Base-by-base conservation (phyloP, 352 stramenopile genomes). In the Globisporangium echinulatum region DNA sequence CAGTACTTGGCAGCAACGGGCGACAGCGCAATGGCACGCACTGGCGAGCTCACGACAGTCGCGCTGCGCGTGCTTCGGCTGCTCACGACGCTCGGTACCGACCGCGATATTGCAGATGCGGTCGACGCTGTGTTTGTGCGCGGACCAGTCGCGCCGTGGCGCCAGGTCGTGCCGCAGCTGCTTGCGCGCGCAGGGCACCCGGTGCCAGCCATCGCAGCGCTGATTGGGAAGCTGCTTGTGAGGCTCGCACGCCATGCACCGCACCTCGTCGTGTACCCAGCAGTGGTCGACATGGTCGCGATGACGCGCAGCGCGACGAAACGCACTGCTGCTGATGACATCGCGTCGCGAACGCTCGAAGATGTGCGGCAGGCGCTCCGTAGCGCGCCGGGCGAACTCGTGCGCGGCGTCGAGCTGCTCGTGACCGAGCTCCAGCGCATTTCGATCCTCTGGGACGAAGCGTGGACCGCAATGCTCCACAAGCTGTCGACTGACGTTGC, bases 371-470 rank as follows among this genome's bases (percentile, higher is more conserved):
- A 64, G 4, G 76, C 81, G 52, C 56, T 92, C 19, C 66, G 71
- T 19, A 57, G 57, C 13, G 65, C 72, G 13, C 79, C 74, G 10
- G 36, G 57, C 51, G 64, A 74, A 2, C 65, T 92, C 48, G 69
- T 87, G 2, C 67, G 79, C 39, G 74, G 74, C 11, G 79, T 92
- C n/a, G 66, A 68, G 11, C 54, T 85, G 52, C 58, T 95, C 6
- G 70, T 94, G 46, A 76, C 71, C 1, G 86, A 96, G 59, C 64
- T 96, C 33, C 74, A 84, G 57, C 79, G 86, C 25, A 78, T 96
- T 46, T 84, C 86, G 1, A 70, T 94, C 47, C 58, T 96, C 47
- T 96, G 85, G 85, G 86, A 96, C 49, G 86, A 96, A 68, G 71
- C 72, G 6, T 96, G 86, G 86, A 76, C 91, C 14, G 74, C 51